Evolutionary conservation across 768 basidiomycete species (phyloP).

Genomic region (Termitomyces bulborhizus): DNA sequence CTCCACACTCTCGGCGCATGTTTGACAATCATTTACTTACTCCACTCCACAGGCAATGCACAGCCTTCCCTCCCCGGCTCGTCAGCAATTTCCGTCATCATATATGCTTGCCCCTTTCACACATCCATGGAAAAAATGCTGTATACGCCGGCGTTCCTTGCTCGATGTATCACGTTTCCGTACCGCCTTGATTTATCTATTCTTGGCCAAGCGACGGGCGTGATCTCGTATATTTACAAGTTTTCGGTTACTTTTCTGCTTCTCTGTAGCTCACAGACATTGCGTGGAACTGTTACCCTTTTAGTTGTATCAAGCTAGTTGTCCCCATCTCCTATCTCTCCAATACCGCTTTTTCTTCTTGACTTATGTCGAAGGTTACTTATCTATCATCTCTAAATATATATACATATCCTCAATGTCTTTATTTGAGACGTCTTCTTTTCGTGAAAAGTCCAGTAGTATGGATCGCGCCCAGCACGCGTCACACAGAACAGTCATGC

Average conservation of each 20-base stretch:
- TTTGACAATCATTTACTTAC: neutral
- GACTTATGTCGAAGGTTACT: no score
- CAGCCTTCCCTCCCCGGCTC: conserved; percentile 23
- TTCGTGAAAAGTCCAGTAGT: no score
- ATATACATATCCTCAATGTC: no score
- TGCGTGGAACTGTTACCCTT: conserved; percentile 1
- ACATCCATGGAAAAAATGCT: conserved; percentile 4
- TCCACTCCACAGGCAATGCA: conserved; percentile 22
- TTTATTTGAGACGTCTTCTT: no score
- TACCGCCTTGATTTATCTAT: conserved; percentile 45
- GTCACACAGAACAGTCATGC: no score
- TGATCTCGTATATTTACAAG: conserved; percentile 30
- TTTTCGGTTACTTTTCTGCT: conserved; percentile 2
- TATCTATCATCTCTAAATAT: neutral
- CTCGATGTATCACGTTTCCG: conserved; percentile 59
- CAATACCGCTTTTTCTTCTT: neutral
- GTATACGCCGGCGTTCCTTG: conserved; percentile 36
- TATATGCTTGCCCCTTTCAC: conserved; percentile 9
- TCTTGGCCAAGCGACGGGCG: conserved; percentile 61
- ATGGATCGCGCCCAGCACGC: no score
- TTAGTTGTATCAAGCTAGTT: neutral
- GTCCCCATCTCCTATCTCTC: neutral
- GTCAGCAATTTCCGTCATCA: conserved; percentile 29
- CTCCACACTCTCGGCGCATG: neutral
- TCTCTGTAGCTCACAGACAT: neutral